phyloP scores from a whole-genome alignment of 2,329 filamentous ascomycete species.

The Fusarium sp. region DNA sequence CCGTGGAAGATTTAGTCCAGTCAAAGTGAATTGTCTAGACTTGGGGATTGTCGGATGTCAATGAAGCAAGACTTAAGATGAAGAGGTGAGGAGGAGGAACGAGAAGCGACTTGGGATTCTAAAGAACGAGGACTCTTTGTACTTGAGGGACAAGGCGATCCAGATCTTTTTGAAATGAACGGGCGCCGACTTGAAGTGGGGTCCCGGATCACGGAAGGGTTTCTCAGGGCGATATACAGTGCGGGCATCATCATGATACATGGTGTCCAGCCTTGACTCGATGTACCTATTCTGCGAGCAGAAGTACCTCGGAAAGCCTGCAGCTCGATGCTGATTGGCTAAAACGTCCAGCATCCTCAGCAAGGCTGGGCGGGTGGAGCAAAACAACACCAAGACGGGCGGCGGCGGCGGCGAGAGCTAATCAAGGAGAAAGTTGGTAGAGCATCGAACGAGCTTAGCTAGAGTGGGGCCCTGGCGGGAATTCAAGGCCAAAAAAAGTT shows the following conservation, averaged over 20 bases:
- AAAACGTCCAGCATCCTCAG: not conserved
- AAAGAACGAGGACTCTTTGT: slow-evolving; percentile 26
- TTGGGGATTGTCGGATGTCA: slow-evolving; percentile 4
- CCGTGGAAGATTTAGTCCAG: not conserved
- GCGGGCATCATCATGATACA: slow-evolving; percentile 4
- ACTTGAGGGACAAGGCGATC: slow-evolving; percentile 31
- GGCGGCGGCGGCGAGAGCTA: slow-evolving; percentile 25
- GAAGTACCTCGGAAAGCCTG: slow-evolving; percentile 16
- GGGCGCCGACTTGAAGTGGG: slow-evolving; percentile 29
- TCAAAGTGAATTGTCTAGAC: not conserved
- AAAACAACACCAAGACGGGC: slow-evolving; percentile 35
- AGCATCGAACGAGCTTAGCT: slow-evolving; percentile 21
- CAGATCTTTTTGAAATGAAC: slow-evolving; percentile 39
- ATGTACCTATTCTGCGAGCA: slow-evolving; percentile 26
- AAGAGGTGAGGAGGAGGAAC: slow-evolving; percentile 10
- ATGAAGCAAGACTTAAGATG: not conserved
- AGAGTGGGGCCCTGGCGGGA: slow-evolving; percentile 26
- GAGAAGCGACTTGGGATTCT: slow-evolving; percentile 10
- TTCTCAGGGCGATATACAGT: slow-evolving; percentile 24
- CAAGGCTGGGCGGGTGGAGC: slow-evolving; percentile 44
- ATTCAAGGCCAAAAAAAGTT: slow-evolving; percentile 10
- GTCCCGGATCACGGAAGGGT: slow-evolving; percentile 22
- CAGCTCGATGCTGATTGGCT: slow-evolving; percentile 22
- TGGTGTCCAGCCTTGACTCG: slow-evolving; percentile 16
- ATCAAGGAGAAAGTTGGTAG: slow-evolving; percentile 18